phyloP scores from a whole-genome alignment of 2,329 filamentous ascomycete genomes.

The Davidsoniella australis region DNA sequence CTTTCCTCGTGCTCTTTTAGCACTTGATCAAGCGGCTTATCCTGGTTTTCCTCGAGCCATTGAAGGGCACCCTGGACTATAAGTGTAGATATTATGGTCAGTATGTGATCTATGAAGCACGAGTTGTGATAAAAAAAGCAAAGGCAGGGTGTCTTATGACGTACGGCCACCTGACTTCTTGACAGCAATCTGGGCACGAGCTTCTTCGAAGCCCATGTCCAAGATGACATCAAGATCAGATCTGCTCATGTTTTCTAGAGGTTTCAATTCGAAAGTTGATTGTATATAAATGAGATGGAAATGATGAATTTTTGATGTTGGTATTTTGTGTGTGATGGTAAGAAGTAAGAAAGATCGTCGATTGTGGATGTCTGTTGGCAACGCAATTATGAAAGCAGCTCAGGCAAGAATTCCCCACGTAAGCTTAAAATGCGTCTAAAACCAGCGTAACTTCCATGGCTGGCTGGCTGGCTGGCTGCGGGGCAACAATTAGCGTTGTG shows the following conservation, averaged over 20 bases:
- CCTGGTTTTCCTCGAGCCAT: conserved; percentile 86
- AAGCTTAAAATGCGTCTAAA: no score
- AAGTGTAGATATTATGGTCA: neutral
- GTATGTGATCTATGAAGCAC: neutral
- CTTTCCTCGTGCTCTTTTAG: conserved; percentile 24
- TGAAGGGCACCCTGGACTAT: conserved; percentile 76
- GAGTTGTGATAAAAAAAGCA: neutral
- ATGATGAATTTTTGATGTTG: neutral
- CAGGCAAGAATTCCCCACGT: no score
- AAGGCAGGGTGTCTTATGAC: conserved; percentile 19
- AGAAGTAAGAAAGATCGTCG: no score
- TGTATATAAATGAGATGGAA: neutral
- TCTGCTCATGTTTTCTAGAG: conserved; percentile 29
- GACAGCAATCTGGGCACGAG: conserved; percentile 66
- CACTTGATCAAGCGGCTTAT: conserved; percentile 72
- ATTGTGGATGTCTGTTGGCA: no score
- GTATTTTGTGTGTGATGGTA: neutral
- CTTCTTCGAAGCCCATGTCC: conserved; percentile 68
- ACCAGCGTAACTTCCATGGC: no score
- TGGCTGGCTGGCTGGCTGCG: no score
- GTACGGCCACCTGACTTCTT: conserved; percentile 66
- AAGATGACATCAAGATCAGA: conserved; percentile 44
- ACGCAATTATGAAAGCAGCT: no score
- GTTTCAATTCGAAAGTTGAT: neutral
- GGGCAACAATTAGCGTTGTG: no score